Evolutionary conservation across 1,284 basidiomycete genomes (phyloP).

Genomic region (Fomes fomentarius): DNA sequence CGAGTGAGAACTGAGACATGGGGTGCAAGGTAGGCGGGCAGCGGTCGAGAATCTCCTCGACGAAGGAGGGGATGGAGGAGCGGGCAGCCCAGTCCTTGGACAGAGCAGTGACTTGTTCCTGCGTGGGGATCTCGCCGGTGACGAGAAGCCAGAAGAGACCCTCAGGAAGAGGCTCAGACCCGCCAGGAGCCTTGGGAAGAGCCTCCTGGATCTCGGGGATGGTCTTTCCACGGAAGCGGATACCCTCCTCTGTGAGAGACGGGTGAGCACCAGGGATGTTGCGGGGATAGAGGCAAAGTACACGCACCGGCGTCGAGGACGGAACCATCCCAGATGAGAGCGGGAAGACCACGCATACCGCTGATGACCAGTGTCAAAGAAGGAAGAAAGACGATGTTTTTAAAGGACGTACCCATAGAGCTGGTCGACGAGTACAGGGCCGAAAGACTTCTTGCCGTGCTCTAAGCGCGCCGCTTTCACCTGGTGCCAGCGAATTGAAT

Average conservation of each 20-base stretch:
- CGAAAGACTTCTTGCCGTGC: conserved; percentile 90
- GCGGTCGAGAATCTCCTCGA: conserved; percentile 92
- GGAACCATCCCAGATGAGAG: conserved; percentile 94
- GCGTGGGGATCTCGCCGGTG: conserved; percentile 91
- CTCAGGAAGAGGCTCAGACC: conserved; percentile 91
- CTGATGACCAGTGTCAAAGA: conserved; percentile 44
- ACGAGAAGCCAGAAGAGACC: conserved; percentile 95
- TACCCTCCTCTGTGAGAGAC: conserved; percentile 78
- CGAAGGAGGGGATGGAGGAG: conserved; percentile 86
- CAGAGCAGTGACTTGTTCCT: conserved; percentile 84
- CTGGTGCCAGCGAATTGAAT: conserved; percentile 39
- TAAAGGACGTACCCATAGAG: conserved; percentile 69
- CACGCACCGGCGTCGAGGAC: conserved; percentile 86
- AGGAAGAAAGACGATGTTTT: not conserved
- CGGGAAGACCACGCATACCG: conserved; percentile 90
- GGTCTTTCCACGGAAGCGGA: conserved; percentile 93
- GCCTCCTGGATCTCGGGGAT: conserved; percentile 88
- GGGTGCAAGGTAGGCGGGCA: conserved; percentile 94
- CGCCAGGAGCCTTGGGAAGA: conserved; percentile 89
- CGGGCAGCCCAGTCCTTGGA: conserved; percentile 94
- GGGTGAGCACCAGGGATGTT: not conserved
- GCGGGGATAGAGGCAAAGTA: conserved; percentile 3
- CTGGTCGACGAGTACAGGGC: conserved; percentile 90
- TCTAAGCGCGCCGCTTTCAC: conserved; percentile 83
- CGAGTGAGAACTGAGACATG: conserved; percentile 96